A percentile compares a stretch with the other conserved stretches of the same genome.
These are phyloP conservation scores for Cucurbita argyrosperma DNA, from an alignment of 306 rosid species.

Conservation along the genomic window DNA sequence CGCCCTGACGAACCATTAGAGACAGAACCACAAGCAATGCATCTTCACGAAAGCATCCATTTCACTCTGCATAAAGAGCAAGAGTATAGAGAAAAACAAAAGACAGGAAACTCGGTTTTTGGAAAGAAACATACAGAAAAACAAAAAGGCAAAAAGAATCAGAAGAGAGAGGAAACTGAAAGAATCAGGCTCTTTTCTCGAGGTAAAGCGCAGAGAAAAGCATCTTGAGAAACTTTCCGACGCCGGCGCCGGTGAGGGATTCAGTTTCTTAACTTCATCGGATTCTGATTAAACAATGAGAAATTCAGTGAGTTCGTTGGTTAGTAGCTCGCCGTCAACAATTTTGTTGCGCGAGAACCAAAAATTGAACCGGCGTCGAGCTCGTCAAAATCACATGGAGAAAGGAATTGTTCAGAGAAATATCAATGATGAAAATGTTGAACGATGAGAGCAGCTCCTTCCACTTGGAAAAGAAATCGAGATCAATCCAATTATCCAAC, in stretches of 20 bases:
- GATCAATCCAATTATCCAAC: not conserved
- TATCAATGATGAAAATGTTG: not conserved
- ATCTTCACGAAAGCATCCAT: not conserved
- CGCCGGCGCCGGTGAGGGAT: not conserved
- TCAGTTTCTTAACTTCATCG: not conserved
- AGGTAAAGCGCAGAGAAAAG: not conserved
- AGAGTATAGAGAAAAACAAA: constrained; percentile 1
- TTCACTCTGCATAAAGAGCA: not conserved
- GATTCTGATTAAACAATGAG: not conserved
- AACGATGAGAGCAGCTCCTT: not conserved
- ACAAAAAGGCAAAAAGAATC: not conserved
- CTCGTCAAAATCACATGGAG: not conserved
- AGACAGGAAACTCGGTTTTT: not conserved
- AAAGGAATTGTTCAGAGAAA: not conserved
- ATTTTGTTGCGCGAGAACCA: not conserved
- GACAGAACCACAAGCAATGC: not conserved
- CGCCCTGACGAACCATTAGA: not conserved
- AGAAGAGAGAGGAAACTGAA: not conserved
- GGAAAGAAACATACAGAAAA: constrained; percentile 1
- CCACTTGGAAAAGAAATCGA: not conserved
- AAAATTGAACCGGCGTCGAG: not conserved
- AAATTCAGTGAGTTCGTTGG: not conserved
- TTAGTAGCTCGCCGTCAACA: not conserved
- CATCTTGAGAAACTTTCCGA: not conserved
- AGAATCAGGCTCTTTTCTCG: constrained; percentile 1